A percentile compares a stretch with the other conserved stretches of the same genome.
phyloP scores from a whole-genome alignment of 768 basidiomycete species.

The Clavaria fumosa region DNA sequence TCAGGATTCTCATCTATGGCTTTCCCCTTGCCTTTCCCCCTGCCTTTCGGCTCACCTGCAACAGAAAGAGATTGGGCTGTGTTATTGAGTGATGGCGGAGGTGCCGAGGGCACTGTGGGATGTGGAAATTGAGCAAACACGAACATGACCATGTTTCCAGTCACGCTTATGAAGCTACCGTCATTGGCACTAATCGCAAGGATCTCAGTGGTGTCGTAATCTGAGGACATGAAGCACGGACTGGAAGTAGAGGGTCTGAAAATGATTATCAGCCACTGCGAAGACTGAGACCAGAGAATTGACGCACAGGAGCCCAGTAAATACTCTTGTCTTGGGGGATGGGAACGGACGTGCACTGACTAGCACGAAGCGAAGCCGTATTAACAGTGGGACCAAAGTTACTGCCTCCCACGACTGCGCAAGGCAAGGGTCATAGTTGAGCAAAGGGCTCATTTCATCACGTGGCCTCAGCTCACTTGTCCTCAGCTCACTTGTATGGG shows the following conservation, averaged over 20 bases:
- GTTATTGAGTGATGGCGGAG: constrained; percentile 11
- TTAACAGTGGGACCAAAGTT: constrained; percentile 30
- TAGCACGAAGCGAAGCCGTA: constrained; percentile 27
- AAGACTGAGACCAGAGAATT: not conserved
- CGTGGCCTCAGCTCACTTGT: not conserved
- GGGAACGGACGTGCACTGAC: constrained; percentile 37
- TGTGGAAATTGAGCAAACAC: too few relatives aligned
- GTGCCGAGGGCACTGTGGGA: constrained; percentile 10
- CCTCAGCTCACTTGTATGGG: constrained; percentile 25
- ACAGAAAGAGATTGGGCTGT: constrained; percentile 11
- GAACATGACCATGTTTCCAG: constrained; percentile 31
- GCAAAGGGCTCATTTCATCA: too few relatives aligned
- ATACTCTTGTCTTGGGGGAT: constrained; percentile 38
- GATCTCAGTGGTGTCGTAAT: not conserved
- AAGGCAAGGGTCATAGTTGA: constrained; percentile 3
- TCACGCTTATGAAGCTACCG: constrained; percentile 29
- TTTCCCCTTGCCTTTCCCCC: constrained; percentile 19
- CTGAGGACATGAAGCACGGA: constrained; percentile 13
- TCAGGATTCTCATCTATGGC: constrained; percentile 5
- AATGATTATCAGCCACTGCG: not conserved
- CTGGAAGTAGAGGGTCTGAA: constrained; percentile 36
- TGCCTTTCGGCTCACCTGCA: not conserved
- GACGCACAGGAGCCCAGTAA: constrained; percentile 36
- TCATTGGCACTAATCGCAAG: constrained; percentile 26
- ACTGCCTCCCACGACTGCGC: constrained; percentile 40